Evolutionary conservation across 129 eudicot species (phyloP).

Genomic region (Centella asiatica): DNA sequence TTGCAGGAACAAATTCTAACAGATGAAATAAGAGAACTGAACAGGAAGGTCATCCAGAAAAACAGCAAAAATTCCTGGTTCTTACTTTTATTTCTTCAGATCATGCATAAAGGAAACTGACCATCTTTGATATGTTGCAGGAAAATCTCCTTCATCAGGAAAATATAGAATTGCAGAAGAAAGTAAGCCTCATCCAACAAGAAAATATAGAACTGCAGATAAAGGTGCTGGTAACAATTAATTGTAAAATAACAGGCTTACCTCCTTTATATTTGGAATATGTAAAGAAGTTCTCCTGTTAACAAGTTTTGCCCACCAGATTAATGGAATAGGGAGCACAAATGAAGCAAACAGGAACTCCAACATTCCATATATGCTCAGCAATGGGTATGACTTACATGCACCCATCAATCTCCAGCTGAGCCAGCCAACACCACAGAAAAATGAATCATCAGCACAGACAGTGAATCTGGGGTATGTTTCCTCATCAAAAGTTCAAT

Average conservation of each 20-base stretch:
- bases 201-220: slow-evolving; percentile 52
- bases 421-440: slow-evolving; percentile 26
- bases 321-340: slow-evolving; percentile 23
- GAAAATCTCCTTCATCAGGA: slow-evolving; percentile 53
- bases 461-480: not conserved
- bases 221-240: slow-evolving; percentile 37
- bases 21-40: slow-evolving; percentile 46
- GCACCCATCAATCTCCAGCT: slow-evolving; percentile 31
- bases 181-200: slow-evolving; percentile 37
- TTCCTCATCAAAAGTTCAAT: not conserved
- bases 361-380: slow-evolving; percentile 11
- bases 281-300: not conserved
- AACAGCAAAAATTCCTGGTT: not conserved
- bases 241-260: not conserved
- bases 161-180: slow-evolving; percentile 50
- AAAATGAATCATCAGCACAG: slow-evolving; percentile 5
- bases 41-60: slow-evolving; percentile 37
- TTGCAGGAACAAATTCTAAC: slow-evolving; percentile 54
- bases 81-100: not conserved
- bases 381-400: slow-evolving; percentile 5
- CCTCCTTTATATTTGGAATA: slow-evolving; percentile 7
- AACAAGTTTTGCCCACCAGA: slow-evolving; percentile 28
- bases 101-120: slow-evolving; percentile 9
- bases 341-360: slow-evolving; percentile 8
- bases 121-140: slow-evolving; percentile 31